Conservation (phyloP, 768 basidiomycete genomes). For the Lentinula aciculospora region DNA sequence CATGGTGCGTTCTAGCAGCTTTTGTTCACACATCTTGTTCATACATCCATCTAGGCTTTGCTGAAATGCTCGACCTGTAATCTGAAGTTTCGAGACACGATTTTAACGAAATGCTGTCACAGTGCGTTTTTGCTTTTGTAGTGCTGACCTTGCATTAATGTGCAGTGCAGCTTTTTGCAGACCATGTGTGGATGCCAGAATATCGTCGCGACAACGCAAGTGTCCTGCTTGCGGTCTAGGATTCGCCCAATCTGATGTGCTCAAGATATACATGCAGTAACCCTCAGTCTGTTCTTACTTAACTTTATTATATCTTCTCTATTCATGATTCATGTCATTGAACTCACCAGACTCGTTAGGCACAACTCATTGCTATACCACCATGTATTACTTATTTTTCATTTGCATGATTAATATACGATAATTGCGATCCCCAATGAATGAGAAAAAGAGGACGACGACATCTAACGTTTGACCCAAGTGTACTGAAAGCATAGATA, state of each 20-base stretch:
- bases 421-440: not conserved
- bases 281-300: not conserved
- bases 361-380: slow-evolving; percentile 2
- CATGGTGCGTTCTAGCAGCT: slow-evolving; percentile 38
- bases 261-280: slow-evolving; percentile 43
- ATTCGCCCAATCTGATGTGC: slow-evolving; percentile 82
- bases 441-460: not conserved
- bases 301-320: slow-evolving; percentile 3
- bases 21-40: not conserved
- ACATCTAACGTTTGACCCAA: slow-evolving; percentile 88
- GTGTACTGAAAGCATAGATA: slow-evolving; percentile 51
- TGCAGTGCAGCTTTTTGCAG: slow-evolving; percentile 70
- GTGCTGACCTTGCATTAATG: not conserved
- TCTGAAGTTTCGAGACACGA: slow-evolving; percentile 67
- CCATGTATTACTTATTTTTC: slow-evolving; percentile 11
- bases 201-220: slow-evolving; percentile 86
- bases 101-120: slow-evolving; percentile 88
- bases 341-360: not conserved
- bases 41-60: slow-evolving; percentile 45
- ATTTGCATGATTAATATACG: slow-evolving; percentile 12
- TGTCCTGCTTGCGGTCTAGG: slow-evolving; percentile 83
- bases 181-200: slow-evolving; percentile 78
- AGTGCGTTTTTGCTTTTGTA: slow-evolving; percentile 47
- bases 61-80: slow-evolving; percentile 89
- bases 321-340: not conserved